A percentile compares a stretch with the other conserved stretches of the same genome.
These are phyloP conservation scores for Porodaedalea pini DNA, from an alignment of 1,284 basidiomycete genomes.

Conservation along the genomic window DNA sequence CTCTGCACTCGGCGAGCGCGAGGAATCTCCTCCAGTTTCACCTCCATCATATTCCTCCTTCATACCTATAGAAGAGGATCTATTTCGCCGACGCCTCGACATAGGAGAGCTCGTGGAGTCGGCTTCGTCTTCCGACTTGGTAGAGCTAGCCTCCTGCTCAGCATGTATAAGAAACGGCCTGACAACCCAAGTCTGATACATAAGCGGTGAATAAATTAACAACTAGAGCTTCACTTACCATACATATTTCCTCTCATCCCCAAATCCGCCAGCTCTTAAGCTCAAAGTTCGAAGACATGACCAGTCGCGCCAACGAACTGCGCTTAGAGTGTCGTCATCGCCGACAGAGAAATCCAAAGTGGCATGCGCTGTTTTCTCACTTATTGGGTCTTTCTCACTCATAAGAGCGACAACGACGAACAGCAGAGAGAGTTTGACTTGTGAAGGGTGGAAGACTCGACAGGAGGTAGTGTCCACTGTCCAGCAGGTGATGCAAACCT, in stretches of 20 bases:
- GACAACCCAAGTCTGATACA: neutral
- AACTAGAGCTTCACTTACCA: constrained; percentile 45
- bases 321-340: neutral
- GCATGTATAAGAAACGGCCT: constrained; percentile 23
- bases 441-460: too few relatives aligned
- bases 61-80: neutral
- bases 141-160: neutral
- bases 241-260: constrained; percentile 46
- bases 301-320: constrained; percentile 39
- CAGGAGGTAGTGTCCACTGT: too few relatives aligned
- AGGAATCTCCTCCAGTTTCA: constrained; percentile 18
- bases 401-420: too few relatives aligned
- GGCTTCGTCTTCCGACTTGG: constrained; percentile 3
- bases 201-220: neutral
- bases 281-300: constrained; percentile 44
- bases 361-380: neutral
- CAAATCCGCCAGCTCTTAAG: constrained; percentile 60
- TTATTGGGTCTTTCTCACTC: neutral
- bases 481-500: too few relatives aligned
- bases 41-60: neutral
- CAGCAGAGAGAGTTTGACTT: too few relatives aligned
- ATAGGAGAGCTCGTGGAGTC: neutral
- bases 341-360: too few relatives aligned
- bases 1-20: constrained; percentile 15
- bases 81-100: constrained; percentile 2